These are phyloP conservation scores for Neocallimastix lanati DNA, from an alignment of 192 early-diverging fungal genomes.

Conservation along the genomic window DNA sequence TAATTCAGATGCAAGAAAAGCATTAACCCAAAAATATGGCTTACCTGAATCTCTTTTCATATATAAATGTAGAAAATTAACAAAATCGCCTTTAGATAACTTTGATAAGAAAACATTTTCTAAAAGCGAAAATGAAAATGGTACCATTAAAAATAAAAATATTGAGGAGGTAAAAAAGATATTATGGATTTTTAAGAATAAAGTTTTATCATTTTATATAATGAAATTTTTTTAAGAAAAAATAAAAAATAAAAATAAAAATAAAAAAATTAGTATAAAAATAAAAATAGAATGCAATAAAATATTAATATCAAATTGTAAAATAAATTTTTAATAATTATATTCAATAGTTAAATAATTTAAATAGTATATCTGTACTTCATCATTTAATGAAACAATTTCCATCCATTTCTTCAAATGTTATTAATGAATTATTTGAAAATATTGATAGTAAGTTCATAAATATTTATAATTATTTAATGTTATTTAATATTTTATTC, in stretches of 20 bases:
- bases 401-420: neutral
- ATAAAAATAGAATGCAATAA: too few species aligned
- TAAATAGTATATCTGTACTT: neutral
- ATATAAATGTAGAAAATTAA: neutral
- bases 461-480: too few species aligned
- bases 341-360: slow-evolving; percentile 10
- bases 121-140: slow-evolving; percentile 10
- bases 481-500: too few species aligned
- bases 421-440: neutral
- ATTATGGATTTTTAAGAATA: too few species aligned
- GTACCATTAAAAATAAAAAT: slow-evolving; percentile 4
- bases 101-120: slow-evolving; percentile 1
- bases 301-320: too few species aligned
- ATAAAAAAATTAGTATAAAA: slow-evolving; percentile 1
- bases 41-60: slow-evolving; percentile 12
- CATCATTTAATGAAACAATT: neutral
- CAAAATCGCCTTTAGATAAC: neutral
- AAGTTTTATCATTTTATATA: too few species aligned
- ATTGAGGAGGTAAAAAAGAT: neutral
- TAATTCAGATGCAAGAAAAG: slow-evolving; percentile 15
- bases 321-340: too few species aligned
- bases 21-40: slow-evolving; percentile 18
- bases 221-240: too few species aligned
- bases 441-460: neutral
- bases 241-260: too few species aligned